A percentile compares a stretch with the other conserved stretches of the same genome.
Conservation (phyloP, 1,139 yeast species). For the Lodderomyces margitis region DNA sequence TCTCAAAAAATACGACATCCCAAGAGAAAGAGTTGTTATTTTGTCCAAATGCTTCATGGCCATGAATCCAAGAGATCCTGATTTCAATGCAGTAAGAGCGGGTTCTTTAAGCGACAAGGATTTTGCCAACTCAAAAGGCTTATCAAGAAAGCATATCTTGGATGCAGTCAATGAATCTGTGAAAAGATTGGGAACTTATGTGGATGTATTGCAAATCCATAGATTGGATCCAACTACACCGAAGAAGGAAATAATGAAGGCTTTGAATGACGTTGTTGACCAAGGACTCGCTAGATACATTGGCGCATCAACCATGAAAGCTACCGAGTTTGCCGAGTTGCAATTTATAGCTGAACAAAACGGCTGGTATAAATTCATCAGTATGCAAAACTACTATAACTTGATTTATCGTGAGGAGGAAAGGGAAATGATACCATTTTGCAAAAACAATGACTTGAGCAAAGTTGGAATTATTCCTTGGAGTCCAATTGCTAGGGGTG, state of each 20-base stretch:
- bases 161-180: conserved; percentile 50
- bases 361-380: conserved; percentile 54
- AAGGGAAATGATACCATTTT: conserved; percentile 55
- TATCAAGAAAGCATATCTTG: conserved; percentile 52
- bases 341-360: conserved; percentile 51
- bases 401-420: conserved; percentile 60
- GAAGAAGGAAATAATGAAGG: conserved; percentile 51
- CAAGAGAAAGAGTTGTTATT: conserved; percentile 30
- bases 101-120: conserved; percentile 11
- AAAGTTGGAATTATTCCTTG: conserved; percentile 52
- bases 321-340: conserved; percentile 46
- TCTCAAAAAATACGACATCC: conserved; percentile 23
- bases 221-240: conserved; percentile 45
- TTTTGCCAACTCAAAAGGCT: conserved; percentile 19
- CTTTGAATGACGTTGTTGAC: conserved; percentile 51
- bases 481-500: conserved; percentile 51
- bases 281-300: conserved; percentile 50
- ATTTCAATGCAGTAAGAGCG: conserved; percentile 22
- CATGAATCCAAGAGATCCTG: conserved; percentile 15
- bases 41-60: conserved; percentile 39
- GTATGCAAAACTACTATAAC: conserved; percentile 60
- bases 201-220: conserved; percentile 52
- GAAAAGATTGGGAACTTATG: conserved; percentile 51
- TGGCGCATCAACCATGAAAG: conserved; percentile 60
- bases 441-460: conserved; percentile 24